Evolutionary conservation across 2,329 filamentous ascomycete species (phyloP).

Genomic region (Hypoxylon sp.): DNA sequence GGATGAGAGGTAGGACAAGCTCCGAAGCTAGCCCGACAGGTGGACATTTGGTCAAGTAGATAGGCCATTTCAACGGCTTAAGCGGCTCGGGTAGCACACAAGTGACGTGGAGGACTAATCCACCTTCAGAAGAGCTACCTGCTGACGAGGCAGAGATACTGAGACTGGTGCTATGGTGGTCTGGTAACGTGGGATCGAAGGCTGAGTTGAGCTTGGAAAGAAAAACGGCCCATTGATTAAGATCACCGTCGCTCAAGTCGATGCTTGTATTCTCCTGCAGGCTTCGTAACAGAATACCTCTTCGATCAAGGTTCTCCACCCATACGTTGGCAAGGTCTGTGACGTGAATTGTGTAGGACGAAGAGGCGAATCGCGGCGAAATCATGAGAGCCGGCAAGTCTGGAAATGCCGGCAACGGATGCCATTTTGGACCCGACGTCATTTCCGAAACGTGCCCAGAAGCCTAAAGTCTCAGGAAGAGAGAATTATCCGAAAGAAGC

Average conservation of each 20-base stretch:
- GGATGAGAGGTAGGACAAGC: constrained; percentile 67
- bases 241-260: constrained; percentile 76
- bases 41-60: constrained; percentile 67
- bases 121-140: constrained; percentile 55
- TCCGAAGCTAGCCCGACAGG: constrained; percentile 61
- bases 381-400: constrained; percentile 74
- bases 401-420: constrained; percentile 62
- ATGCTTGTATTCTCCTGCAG: constrained; percentile 77
- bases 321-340: constrained; percentile 83
- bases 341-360: constrained; percentile 75
- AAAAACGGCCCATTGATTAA: constrained; percentile 76
- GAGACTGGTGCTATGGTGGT: constrained; percentile 63
- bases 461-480: not conserved
- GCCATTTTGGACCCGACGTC: constrained; percentile 60
- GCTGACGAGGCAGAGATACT: constrained; percentile 56
- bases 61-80: constrained; percentile 74
- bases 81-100: constrained; percentile 75
- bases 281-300: constrained; percentile 74
- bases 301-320: constrained; percentile 74
- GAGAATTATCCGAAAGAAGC: not conserved
- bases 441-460: constrained; percentile 28
- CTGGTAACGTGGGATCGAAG: constrained; percentile 63
- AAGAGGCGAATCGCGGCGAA: constrained; percentile 67
- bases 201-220: constrained; percentile 72
- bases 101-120: constrained; percentile 68